Base-by-base conservation (phyloP, 345 rosid species). In the Euphorbia peplus region DNA sequence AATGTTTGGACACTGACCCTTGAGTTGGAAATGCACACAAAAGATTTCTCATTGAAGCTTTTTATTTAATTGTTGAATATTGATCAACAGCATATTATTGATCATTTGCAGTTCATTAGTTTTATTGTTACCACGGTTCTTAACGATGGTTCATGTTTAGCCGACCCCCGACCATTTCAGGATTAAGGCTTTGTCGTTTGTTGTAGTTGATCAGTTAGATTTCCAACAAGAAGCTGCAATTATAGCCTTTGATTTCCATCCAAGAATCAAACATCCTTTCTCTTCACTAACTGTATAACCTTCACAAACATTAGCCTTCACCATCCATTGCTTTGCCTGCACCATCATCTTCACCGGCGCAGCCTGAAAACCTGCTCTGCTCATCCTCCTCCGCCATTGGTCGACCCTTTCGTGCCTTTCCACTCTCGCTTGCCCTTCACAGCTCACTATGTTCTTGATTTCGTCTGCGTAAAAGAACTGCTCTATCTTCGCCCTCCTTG, bases 391-490 rank as follows among this genome's bases (percentile, higher is more conserved):
- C 3, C 85, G 73, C 88, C 86, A 83, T 53, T 87, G 85, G 59
- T 85, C 83, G 1, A 69, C 30, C 74, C 84, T 84, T 67, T 84
- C 91, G 26, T 84, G 91, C 73, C 86, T 69, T 72, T 83, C 88
- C 10, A 79, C 76, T 64, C 91, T 79, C 0, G 78, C 84, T 0
- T 74, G 71, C 67, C 88, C 88, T 61, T 86, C 87, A 25, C 79
- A 81, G 83, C 83, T 86, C 16, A 86, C 85, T 1, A 87, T 84
- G 87, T 84, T 87, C 79, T 84, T 83, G 67, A 84, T 84, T 75
- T 86, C 91, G 16, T 86, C 84, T 0, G 79, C 87, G 32, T 73
- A 83, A 63, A 64, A 84, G 78, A 83, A 81, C 67, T 84, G 87
- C 86, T 87, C 88, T 44, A 84, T 80, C 70, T 87, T 81, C 26